phyloP scores from a whole-genome alignment of 2,329 filamentous ascomycete species.

The Curvularia eragrostidis region DNA sequence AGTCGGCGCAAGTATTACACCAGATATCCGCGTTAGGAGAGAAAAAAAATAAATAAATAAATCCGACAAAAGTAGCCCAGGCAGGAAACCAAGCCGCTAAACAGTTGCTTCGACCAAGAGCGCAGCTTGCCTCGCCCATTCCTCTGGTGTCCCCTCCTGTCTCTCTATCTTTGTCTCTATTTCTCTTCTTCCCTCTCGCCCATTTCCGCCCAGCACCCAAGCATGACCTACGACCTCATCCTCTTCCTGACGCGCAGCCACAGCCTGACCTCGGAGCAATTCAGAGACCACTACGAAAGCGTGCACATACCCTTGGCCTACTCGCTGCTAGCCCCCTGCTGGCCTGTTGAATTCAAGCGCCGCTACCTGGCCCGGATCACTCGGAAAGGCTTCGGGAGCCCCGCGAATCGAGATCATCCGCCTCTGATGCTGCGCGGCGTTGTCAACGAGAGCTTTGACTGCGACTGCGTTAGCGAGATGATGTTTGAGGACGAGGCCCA shows the following conservation, averaged over 20 bases:
- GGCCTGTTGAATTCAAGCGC: constrained; percentile 33
- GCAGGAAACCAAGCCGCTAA: background rate
- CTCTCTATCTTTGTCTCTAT: background rate
- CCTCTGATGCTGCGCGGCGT: constrained; percentile 32
- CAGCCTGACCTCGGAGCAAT: constrained; percentile 31
- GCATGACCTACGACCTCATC: constrained; percentile 37
- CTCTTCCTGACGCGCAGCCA: constrained; percentile 36
- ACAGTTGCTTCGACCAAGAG: background rate
- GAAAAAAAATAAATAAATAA: background rate
- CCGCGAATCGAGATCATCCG: constrained; percentile 34
- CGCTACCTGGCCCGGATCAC: constrained; percentile 37
- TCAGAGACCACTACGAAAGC: constrained; percentile 39
- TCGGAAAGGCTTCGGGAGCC: constrained; percentile 36
- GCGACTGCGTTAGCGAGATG: constrained; percentile 37
- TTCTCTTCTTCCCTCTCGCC: background rate
- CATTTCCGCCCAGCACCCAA: background rate
- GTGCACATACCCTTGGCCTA: constrained; percentile 35
- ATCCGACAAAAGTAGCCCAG: too few species aligned
- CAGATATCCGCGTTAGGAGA: background rate
- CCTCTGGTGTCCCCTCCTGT: background rate
- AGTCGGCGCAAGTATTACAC: background rate
- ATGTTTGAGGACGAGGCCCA: constrained; percentile 31
- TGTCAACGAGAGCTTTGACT: constrained; percentile 32
- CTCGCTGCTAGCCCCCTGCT: constrained; percentile 26
- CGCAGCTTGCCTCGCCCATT: background rate